Percentiles rank a stretch among this genome's conserved stretches.
phyloP scores from a whole-genome alignment of 768 basidiomycete genomes.

The Trichaptum fuscoviolaceum region DNA sequence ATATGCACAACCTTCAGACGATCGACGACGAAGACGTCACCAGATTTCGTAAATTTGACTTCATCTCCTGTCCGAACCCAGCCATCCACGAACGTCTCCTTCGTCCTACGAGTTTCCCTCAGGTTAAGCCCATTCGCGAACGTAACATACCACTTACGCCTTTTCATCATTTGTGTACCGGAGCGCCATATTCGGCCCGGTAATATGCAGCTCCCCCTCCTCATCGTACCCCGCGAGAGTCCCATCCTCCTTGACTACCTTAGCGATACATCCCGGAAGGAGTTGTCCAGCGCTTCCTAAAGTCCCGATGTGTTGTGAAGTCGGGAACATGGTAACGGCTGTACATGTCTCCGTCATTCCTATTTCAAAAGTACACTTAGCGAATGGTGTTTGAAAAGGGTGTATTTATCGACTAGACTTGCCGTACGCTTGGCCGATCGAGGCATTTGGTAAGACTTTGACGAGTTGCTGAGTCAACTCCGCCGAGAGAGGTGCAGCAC shows the following conservation, averaged over 20 bases:
- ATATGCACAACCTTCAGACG: slow-evolving; percentile 45
- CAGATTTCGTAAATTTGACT: slow-evolving; percentile 46
- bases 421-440: slow-evolving; percentile 59
- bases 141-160: slow-evolving; percentile 41
- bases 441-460: slow-evolving; percentile 44
- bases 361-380: slow-evolving; percentile 17
- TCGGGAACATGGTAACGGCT: slow-evolving; percentile 43
- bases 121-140: too few species aligned
- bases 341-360: slow-evolving; percentile 67
- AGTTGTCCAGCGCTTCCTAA: slow-evolving; percentile 57
- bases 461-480: slow-evolving; percentile 48
- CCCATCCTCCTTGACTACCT: slow-evolving; percentile 55
- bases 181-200: slow-evolving; percentile 51
- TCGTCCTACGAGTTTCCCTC: slow-evolving; percentile 38
- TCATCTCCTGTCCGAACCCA: slow-evolving; percentile 72
- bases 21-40: slow-evolving; percentile 57
- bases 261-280: slow-evolving; percentile 51
- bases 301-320: slow-evolving; percentile 41
- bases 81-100: slow-evolving; percentile 63
- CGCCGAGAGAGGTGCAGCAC: slow-evolving; percentile 52
- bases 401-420: slow-evolving; percentile 7
- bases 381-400: not conserved
- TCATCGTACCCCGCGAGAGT: slow-evolving; percentile 49
- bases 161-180: slow-evolving; percentile 55
- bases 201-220: slow-evolving; percentile 54